These are phyloP conservation scores for Wallacemonas sp. DNA, from an alignment of 208 protist genomes.

Conservation along the genomic window DNA sequence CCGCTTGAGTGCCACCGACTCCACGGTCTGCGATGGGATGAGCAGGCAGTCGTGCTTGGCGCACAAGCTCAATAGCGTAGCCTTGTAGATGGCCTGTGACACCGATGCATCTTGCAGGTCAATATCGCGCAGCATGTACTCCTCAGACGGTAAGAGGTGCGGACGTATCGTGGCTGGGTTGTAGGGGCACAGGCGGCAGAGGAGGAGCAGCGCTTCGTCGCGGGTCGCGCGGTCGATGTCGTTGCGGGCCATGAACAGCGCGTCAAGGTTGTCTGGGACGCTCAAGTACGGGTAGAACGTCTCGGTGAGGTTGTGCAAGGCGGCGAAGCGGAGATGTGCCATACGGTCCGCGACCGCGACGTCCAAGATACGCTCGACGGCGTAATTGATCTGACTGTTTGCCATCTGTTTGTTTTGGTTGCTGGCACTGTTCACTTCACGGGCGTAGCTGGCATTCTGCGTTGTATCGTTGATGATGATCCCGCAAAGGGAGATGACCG, in stretches of 20 bases:
- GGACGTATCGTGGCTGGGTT: constrained; percentile 69
- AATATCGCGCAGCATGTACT: constrained; percentile 86
- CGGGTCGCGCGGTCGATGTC: constrained; percentile 59
- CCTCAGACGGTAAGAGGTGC: constrained; percentile 68
- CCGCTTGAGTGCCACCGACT: constrained; percentile 60
- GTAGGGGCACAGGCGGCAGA: constrained; percentile 77
- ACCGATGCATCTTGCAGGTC: constrained; percentile 76
- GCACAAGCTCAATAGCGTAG: constrained; percentile 60
- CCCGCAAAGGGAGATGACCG: constrained; percentile 68
- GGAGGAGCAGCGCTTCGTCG: constrained; percentile 62
- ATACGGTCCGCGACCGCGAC: constrained; percentile 79
- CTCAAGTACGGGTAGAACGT: constrained; percentile 80
- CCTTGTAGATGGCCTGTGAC: constrained; percentile 65
- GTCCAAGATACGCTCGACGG: constrained; percentile 80
- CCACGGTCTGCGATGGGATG: constrained; percentile 55
- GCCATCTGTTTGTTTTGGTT: constrained; percentile 30
- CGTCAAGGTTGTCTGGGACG: constrained; percentile 74
- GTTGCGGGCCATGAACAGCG: constrained; percentile 83
- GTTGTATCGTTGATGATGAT: constrained; percentile 39
- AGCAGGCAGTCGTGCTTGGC: constrained; percentile 74
- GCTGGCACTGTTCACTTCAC: constrained; percentile 3
- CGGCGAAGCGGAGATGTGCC: constrained; percentile 61
- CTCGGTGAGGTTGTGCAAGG: constrained; percentile 52
- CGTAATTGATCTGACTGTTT: constrained; percentile 54
- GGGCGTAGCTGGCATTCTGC: not conserved